Evolutionary conservation across 2,329 filamentous ascomycete species (phyloP), one percentile per base, ranked within the genome.

Genomic region (Sclerotinia nivalis): DNA sequence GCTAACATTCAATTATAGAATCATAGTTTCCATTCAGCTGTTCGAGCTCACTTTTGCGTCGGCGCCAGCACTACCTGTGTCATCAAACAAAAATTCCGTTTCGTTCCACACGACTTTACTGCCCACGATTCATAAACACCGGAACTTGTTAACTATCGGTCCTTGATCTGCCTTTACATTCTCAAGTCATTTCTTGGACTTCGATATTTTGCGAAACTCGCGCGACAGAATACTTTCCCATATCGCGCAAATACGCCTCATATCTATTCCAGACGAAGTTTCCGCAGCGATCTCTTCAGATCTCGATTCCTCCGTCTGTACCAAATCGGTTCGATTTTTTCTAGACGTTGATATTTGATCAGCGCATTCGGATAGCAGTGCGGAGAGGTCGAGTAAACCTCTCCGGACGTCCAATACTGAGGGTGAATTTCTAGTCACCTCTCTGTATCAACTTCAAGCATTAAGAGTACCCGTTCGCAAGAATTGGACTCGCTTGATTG

Each of bases 331-430:
- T 43, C 67, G 37, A 37, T 15, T 55, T 69, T 65, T 37, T 18
- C 6, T 18, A 43, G 59, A 55, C 45, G 40, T 59, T 67, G 47
- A 56, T 72, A 72, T 55, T 68, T 74, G 73, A 72, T 73, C 61
- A 69, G 71, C 69, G 70, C 66, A 71, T 72, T 71, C 73, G 70
- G 70, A 55, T 73, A 73, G 50, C 56, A 66, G 78, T 79, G 77
- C 78, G 77, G 78, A 74, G 78, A 80, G 78, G 79, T 79, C 74
- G 75, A 76, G 74, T 68, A 75, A 72, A 76, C 78, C 79, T 80
- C 78, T 79, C 78, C 79, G 78, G 77, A 78, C 79, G 77, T 76
- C 72, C 70, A 74, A 68, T 68, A 73, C 73, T 75, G 74, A 74
- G 74, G 74, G 75, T 76, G 75, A 74, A 72, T 37, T 61, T 66